These are phyloP conservation scores for Fusarium duplospermum DNA, from an alignment of 2,329 filamentous ascomycete genomes.

Conservation along the genomic window DNA sequence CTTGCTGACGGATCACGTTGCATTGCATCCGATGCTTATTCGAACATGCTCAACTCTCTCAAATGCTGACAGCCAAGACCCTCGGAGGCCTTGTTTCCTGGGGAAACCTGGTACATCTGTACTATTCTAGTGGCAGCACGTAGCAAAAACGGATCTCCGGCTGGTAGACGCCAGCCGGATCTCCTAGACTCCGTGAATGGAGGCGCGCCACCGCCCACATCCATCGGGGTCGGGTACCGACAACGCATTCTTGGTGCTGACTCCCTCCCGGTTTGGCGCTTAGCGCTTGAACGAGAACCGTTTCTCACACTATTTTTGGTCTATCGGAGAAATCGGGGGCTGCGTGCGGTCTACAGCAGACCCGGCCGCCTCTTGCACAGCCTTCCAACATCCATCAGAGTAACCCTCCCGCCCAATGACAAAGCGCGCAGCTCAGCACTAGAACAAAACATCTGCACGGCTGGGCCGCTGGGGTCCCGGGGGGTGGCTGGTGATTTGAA, in stretches of 20 bases:
- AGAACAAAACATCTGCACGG: not conserved
- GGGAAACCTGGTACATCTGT: constrained; percentile 1
- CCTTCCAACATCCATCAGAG: constrained; percentile 21
- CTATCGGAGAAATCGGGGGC: constrained; percentile 4
- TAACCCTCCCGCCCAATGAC: not conserved
- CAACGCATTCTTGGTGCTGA: constrained; percentile 20
- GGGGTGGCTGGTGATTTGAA: constrained; percentile 20
- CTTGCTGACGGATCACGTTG: constrained; percentile 1
- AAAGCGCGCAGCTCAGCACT: not conserved
- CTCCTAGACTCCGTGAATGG: constrained; percentile 9
- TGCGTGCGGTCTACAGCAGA: constrained; percentile 7
- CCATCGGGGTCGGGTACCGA: not conserved
- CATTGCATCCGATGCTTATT: not conserved
- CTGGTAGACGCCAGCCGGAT: constrained; percentile 8
- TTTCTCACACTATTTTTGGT: constrained; percentile 27
- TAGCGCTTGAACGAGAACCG: constrained; percentile 7
- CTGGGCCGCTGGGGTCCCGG: not conserved
- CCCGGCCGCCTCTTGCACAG: constrained; percentile 21
- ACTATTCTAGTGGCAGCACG: not conserved
- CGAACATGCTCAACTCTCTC: not conserved
- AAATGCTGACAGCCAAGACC: not conserved
- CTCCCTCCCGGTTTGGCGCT: constrained; percentile 17
- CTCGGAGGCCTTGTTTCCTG: not conserved
- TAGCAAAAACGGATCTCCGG: not conserved
- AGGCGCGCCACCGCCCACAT: not conserved